These are phyloP conservation scores for Picochlorum sp. DNA, from an alignment of 139 green algal genomes.

Conservation along the genomic window DNA sequence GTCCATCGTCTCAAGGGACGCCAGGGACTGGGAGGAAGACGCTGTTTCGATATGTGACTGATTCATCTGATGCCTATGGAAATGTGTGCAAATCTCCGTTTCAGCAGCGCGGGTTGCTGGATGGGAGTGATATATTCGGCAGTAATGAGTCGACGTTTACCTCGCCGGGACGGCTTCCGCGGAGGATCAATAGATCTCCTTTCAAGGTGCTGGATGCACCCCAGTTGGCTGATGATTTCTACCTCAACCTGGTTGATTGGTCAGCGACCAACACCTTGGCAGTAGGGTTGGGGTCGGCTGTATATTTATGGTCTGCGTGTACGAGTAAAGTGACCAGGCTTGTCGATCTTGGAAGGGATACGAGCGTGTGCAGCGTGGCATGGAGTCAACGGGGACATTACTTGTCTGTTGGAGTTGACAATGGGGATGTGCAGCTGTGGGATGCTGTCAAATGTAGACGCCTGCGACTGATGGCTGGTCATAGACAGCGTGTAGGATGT, in stretches of 20 bases:
- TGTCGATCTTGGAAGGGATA: slow-evolving; percentile 26
- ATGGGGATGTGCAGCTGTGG: slow-evolving; percentile 77
- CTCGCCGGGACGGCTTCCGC: slow-evolving; percentile 37
- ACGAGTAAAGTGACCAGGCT: slow-evolving; percentile 67
- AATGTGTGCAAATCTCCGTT: slow-evolving; percentile 55
- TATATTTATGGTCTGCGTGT: slow-evolving; percentile 93
- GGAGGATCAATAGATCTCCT: slow-evolving; percentile 82
- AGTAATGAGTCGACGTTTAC: slow-evolving; percentile 15
- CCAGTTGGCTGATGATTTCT: slow-evolving; percentile 90
- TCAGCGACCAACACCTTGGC: slow-evolving; percentile 84
- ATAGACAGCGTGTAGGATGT: slow-evolving; percentile 66
- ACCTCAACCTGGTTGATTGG: slow-evolving; percentile 98
- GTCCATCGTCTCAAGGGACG: background rate
- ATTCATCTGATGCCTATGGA: slow-evolving; percentile 47
- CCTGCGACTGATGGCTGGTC: slow-evolving; percentile 71
- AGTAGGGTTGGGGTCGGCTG: slow-evolving; percentile 81
- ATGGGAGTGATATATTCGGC: slow-evolving; percentile 25
- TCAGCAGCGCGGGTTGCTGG: slow-evolving; percentile 44
- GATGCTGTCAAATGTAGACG: slow-evolving; percentile 58
- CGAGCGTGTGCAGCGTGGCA: slow-evolving; percentile 76
- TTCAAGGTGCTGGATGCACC: slow-evolving; percentile 92
- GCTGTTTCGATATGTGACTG: slow-evolving; percentile 66
- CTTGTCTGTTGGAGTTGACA: slow-evolving; percentile 77
- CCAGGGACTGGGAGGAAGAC: slow-evolving; percentile 45
- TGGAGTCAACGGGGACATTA: slow-evolving; percentile 85